A percentile compares a stretch with the other conserved stretches of the same genome.
Conservation (phyloP, 129 eudicot species). For the Calendula officinalis region DNA sequence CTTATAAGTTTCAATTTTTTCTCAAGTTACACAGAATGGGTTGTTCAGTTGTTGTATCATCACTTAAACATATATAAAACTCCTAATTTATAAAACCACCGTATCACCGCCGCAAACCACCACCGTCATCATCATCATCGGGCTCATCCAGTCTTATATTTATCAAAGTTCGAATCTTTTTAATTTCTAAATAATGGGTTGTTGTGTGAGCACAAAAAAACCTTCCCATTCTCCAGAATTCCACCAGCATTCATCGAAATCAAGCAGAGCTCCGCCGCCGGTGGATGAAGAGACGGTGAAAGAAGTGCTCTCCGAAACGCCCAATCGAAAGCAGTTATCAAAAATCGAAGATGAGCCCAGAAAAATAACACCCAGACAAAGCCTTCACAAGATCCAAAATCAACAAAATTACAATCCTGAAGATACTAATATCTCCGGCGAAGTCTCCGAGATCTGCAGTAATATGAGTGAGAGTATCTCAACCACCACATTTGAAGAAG, state of each 20-base stretch:
- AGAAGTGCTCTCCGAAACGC: constrained; percentile 62
- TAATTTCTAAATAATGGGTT: constrained; percentile 38
- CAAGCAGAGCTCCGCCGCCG: constrained; percentile 50
- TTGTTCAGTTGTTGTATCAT: not conserved
- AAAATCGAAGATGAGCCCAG: constrained; percentile 26
- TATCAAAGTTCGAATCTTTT: constrained; percentile 10
- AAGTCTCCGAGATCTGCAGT: constrained; percentile 52
- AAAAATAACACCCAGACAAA: constrained; percentile 21
- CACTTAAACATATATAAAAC: not conserved
- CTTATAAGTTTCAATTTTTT: not conserved
- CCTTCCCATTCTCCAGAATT: constrained; percentile 22
- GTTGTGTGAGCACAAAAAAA: constrained; percentile 43
- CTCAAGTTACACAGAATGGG: not conserved
- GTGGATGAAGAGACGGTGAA: constrained; percentile 67
- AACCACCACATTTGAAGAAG: constrained; percentile 43
- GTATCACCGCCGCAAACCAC: constrained; percentile 5
- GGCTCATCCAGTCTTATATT: not conserved
- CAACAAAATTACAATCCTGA: constrained; percentile 11
- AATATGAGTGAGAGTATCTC: constrained; percentile 44
- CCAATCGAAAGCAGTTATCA: constrained; percentile 26
- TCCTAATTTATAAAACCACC: constrained; percentile 6
- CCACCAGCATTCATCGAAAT: constrained; percentile 27
- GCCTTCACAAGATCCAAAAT: constrained; percentile 22
- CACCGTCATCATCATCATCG: not conserved
- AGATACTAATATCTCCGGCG: constrained; percentile 21